Conservation (phyloP, 257 asterid species). For the Vinca minor region DNA sequence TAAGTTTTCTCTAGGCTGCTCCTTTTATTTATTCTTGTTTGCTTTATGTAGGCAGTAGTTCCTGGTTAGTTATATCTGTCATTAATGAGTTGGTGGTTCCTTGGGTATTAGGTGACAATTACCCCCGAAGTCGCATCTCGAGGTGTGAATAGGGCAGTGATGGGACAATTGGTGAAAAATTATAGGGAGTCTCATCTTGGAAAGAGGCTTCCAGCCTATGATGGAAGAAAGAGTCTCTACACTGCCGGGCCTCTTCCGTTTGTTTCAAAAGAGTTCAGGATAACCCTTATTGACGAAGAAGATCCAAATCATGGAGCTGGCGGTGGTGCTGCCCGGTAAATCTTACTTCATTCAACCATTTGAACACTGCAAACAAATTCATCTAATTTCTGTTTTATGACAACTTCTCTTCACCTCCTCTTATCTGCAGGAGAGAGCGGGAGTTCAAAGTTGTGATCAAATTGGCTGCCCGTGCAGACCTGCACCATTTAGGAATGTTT, state of each 20-base stretch:
- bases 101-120: constrained; percentile 53
- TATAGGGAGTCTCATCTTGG: constrained; percentile 77
- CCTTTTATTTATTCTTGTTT: background rate
- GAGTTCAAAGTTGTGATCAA: constrained; percentile 79
- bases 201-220: constrained; percentile 91
- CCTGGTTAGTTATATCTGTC: background rate
- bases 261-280: constrained; percentile 53
- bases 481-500: constrained; percentile 88
- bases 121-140: constrained; percentile 73
- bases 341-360: background rate
- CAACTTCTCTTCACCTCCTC: background rate
- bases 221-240: constrained; percentile 89
- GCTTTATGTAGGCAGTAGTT: background rate
- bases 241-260: constrained; percentile 96
- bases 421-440: constrained; percentile 66
- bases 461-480: constrained; percentile 85
- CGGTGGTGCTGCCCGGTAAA: constrained; percentile 51
- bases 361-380: background rate
- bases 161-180: constrained; percentile 57
- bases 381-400: background rate
- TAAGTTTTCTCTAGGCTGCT: constrained; percentile 25
- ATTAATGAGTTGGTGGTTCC: constrained; percentile 4
- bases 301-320: constrained; percentile 44
- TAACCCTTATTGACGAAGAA: constrained; percentile 67
- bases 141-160: constrained; percentile 86